phyloP scores from a whole-genome alignment of 768 basidiomycete species.

The Clitopilus passeckerianus region DNA sequence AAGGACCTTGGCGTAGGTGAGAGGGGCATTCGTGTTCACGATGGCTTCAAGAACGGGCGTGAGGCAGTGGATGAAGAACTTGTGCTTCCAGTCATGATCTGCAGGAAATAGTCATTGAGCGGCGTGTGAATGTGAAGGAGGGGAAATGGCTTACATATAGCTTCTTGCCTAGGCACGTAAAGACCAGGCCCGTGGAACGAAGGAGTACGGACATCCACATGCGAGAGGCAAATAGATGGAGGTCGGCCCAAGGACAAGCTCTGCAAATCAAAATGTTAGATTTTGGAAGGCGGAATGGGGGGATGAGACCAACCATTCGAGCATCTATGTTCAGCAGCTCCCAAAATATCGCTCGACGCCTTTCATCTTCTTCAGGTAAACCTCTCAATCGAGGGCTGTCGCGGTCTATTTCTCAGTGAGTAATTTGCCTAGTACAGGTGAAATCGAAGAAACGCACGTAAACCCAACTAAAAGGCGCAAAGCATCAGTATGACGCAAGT shows the following conservation, averaged over 20 bases:
- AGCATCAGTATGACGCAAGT: neutral
- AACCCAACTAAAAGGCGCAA: conserved; percentile 45
- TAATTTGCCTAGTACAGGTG: conserved; percentile 1
- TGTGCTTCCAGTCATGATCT: conserved; percentile 73
- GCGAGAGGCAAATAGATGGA: conserved; percentile 58
- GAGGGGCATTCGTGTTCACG: conserved; percentile 45
- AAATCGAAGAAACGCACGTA: conserved; percentile 43
- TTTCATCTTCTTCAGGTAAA: conserved; percentile 70
- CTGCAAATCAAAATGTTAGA: conserved; percentile 23
- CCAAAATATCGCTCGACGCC: conserved; percentile 68
- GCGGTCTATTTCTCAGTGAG: conserved; percentile 41
- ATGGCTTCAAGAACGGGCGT: conserved; percentile 58
- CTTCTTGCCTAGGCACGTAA: conserved; percentile 44
- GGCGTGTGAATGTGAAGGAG: neutral
- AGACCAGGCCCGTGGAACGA: conserved; percentile 40
- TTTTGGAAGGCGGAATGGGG: neutral
- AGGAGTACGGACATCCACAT: conserved; percentile 60
- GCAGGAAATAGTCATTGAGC: conserved; percentile 25
- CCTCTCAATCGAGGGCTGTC: conserved; percentile 59
- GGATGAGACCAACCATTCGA: conserved; percentile 41
- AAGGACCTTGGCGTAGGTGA: conserved; percentile 45
- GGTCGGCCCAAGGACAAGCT: conserved; percentile 69
- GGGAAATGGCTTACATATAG: conserved; percentile 37
- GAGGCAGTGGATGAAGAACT: conserved; percentile 59
- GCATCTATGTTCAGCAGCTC: conserved; percentile 70